These are phyloP conservation scores for Periconia sp. DNA, from an alignment of 2,329 filamentous ascomycete species.

Conservation along the genomic window DNA sequence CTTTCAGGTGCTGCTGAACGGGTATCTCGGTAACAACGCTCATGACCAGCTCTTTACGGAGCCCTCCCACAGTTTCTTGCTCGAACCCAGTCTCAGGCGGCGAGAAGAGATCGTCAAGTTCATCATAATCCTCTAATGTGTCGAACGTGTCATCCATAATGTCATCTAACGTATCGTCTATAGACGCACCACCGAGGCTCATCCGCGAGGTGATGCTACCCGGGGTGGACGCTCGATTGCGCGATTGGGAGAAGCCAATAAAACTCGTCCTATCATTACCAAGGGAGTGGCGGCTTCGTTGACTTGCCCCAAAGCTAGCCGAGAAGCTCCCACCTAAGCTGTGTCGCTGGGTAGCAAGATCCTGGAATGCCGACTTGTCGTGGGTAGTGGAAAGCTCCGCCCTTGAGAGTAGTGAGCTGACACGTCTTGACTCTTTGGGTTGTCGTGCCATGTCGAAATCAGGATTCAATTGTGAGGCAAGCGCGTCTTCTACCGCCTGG, in stretches of 20 bases:
- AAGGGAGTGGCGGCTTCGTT: conserved; percentile 75
- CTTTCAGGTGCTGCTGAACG: conserved; percentile 33
- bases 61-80: conserved; percentile 41
- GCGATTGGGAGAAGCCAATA: conserved; percentile 47
- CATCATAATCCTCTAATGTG: conserved; percentile 47
- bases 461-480: conserved; percentile 58
- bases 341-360: conserved; percentile 62
- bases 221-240: conserved; percentile 63
- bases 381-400: conserved; percentile 86
- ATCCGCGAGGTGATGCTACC: conserved; percentile 50
- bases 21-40: conserved; percentile 43
- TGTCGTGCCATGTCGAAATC: conserved; percentile 57
- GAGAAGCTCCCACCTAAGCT: conserved; percentile 48
- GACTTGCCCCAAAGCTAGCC: conserved; percentile 56
- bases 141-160: conserved; percentile 47
- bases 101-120: conserved; percentile 45
- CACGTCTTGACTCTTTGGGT: conserved; percentile 71
- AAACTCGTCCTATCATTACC: conserved; percentile 71
- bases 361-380: conserved; percentile 79
- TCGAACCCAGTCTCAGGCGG: conserved; percentile 36
- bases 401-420: conserved; percentile 89
- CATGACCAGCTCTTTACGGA: conserved; percentile 48
- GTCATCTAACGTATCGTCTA: conserved; percentile 47
- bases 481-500: conserved; percentile 53
- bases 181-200: conserved; percentile 44